Percentiles rank a stretch among this genome's conserved stretches.
phyloP scores from a whole-genome alignment of 2,329 filamentous ascomycete species.

The Didymella lethalis region DNA sequence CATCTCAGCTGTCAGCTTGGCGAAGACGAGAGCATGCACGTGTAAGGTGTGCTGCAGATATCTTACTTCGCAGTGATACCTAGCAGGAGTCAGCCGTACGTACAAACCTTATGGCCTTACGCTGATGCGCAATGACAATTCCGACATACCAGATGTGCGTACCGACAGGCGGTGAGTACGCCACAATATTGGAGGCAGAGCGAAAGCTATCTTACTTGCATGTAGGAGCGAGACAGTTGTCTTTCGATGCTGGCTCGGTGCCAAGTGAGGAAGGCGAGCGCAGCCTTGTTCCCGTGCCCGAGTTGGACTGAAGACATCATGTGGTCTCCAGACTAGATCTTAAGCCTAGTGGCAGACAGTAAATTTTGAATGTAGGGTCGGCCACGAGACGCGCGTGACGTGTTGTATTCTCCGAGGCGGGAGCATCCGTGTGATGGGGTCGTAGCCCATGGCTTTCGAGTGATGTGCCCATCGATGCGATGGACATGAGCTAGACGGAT shows the following conservation, averaged over 20 bases:
- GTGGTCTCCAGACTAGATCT: constrained; percentile 7
- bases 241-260: background rate
- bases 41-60: constrained; percentile 11
- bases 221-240: constrained; percentile 14
- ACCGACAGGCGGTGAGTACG: constrained; percentile 22
- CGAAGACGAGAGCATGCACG: background rate
- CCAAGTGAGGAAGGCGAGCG: constrained; percentile 1
- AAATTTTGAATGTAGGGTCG: background rate
- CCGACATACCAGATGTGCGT: constrained; percentile 17
- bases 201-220: constrained; percentile 28
- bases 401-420: background rate
- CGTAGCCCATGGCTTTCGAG: background rate
- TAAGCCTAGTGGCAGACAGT: background rate
- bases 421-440: background rate
- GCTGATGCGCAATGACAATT: background rate
- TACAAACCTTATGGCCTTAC: background rate
- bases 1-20: constrained; percentile 6
- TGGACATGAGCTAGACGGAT: background rate
- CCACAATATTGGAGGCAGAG: constrained; percentile 38
- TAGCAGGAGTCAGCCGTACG: constrained; percentile 4
- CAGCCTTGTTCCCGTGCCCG: constrained; percentile 16
- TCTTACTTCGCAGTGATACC: background rate
- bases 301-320: constrained; percentile 11
- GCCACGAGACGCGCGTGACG: background rate
- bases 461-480: background rate